Conservation (phyloP, 352 stramenopile genomes). For the Globisporangium cystogenes region DNA sequence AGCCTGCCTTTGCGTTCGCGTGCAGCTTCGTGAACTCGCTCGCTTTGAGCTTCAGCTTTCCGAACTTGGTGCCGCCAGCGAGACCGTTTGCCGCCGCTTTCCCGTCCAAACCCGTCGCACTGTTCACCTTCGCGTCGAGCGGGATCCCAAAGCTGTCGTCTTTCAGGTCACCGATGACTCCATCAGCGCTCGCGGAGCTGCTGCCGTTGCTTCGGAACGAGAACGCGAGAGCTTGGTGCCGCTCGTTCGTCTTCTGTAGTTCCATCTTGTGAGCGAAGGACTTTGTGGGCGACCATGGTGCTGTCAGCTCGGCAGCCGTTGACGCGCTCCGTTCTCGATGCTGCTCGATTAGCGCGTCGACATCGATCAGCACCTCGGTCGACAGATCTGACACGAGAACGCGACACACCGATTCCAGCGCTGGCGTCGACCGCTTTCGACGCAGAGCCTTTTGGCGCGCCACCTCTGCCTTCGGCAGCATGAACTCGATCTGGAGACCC, state of each 20-base stretch:
- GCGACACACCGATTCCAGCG: slow-evolving; percentile 26
- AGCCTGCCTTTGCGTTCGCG: slow-evolving; percentile 42
- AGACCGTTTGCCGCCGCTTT: neutral
- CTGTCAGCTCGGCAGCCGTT: slow-evolving; percentile 21
- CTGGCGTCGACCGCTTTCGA: slow-evolving; percentile 7
- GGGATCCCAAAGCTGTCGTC: slow-evolving; percentile 1
- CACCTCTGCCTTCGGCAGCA: slow-evolving; percentile 24
- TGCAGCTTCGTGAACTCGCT: slow-evolving; percentile 68
- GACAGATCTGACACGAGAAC: slow-evolving; percentile 44
- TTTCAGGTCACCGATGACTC: neutral
- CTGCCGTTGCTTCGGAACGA: slow-evolving; percentile 11
- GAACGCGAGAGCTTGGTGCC: slow-evolving; percentile 27
- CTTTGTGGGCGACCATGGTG: slow-evolving; percentile 27
- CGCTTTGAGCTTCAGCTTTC: slow-evolving; percentile 27
- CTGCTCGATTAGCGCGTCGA: slow-evolving; percentile 45
- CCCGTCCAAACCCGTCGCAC: slow-evolving; percentile 1
- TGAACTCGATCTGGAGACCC: slow-evolving; percentile 50
- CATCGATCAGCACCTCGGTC: slow-evolving; percentile 47
- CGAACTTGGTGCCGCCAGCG: neutral
- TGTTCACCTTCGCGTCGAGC: slow-evolving; percentile 6
- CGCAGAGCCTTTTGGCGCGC: slow-evolving; percentile 2
- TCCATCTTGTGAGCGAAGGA: slow-evolving; percentile 27
- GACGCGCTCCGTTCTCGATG: slow-evolving; percentile 30
- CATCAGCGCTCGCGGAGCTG: slow-evolving; percentile 1
- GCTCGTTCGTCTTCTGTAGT: slow-evolving; percentile 20